phyloP scores from a whole-genome alignment of 805 yeast genomes.

The Saccharomycopsis sp. region DNA sequence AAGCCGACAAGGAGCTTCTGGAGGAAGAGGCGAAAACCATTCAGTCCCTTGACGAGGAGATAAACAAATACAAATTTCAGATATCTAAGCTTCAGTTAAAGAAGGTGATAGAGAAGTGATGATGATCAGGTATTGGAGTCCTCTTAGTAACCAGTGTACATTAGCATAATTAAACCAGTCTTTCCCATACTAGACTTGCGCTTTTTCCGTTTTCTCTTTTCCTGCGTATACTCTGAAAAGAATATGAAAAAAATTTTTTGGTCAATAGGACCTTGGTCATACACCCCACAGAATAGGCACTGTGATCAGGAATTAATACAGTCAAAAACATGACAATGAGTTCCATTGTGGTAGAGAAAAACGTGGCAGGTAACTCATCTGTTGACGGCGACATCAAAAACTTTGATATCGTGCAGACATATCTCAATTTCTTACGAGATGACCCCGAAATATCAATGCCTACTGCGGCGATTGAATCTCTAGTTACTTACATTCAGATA shows the following conservation, averaged over 20 bases:
- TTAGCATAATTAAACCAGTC: background rate
- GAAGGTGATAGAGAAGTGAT: slow-evolving; percentile 3
- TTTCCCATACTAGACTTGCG: background rate
- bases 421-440: slow-evolving; percentile 72
- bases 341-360: no score
- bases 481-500: slow-evolving; percentile 73
- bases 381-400: slow-evolving; percentile 24
- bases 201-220: no score
- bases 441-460: slow-evolving; percentile 99
- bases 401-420: slow-evolving; percentile 79
- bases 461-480: slow-evolving; percentile 93
- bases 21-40: background rate
- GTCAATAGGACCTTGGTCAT: background rate
- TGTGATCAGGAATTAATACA: no score
- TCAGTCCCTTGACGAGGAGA: slow-evolving; percentile 13
- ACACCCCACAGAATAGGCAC: background rate
- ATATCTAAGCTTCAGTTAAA: slow-evolving; percentile 16
- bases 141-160: background rate
- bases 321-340: no score
- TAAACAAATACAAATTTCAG: slow-evolving; percentile 13
- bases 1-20: slow-evolving; percentile 5
- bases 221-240: no score
- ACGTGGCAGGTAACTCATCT: no score
- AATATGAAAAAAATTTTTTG: background rate
- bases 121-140: background rate